phyloP scores from a whole-genome alignment of 352 stramenopile species.

The Phytophthora fragariaefolia region DNA sequence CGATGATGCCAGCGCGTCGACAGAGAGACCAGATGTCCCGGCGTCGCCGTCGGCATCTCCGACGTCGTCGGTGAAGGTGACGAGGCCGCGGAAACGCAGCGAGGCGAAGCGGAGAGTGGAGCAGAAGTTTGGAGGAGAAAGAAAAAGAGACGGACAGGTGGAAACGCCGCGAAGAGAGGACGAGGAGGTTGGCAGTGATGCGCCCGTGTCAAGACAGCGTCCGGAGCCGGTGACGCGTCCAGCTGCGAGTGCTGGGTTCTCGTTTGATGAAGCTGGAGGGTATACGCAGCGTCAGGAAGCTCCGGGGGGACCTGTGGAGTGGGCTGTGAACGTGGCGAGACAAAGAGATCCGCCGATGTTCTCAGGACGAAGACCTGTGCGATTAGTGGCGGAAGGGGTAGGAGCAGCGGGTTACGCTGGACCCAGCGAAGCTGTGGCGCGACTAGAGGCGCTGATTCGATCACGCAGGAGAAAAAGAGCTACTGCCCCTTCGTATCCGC shows the following conservation, averaged over 20 bases:
- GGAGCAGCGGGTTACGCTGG: slow-evolving; percentile 4
- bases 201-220: slow-evolving; percentile 11
- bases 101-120: slow-evolving; percentile 17
- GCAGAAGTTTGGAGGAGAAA: not conserved
- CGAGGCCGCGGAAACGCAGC: slow-evolving; percentile 8
- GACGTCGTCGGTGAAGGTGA: slow-evolving; percentile 25
- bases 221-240: slow-evolving; percentile 25
- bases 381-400: slow-evolving; percentile 24
- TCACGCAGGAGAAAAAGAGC: slow-evolving; percentile 22
- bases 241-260: slow-evolving; percentile 21
- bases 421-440: slow-evolving; percentile 20
- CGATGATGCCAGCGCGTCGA: slow-evolving; percentile 1
- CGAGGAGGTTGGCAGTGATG: not conserved
- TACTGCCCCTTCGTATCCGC: not conserved
- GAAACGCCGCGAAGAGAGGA: slow-evolving; percentile 1
- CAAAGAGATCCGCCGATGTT: slow-evolving; percentile 25
- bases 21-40: slow-evolving; percentile 3
- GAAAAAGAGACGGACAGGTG: not conserved
- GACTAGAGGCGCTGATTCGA: slow-evolving; percentile 34
- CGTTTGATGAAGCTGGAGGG: slow-evolving; percentile 30
- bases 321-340: slow-evolving; percentile 8
- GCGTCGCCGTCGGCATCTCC: slow-evolving; percentile 21
- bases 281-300: no score
- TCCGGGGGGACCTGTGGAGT: not conserved
- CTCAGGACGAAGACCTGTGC: slow-evolving; percentile 26